A percentile compares a stretch with the other conserved stretches of the same genome.
phyloP scores from a whole-genome alignment of 768 basidiomycete genomes.

The Leucocoprinus leucothites region DNA sequence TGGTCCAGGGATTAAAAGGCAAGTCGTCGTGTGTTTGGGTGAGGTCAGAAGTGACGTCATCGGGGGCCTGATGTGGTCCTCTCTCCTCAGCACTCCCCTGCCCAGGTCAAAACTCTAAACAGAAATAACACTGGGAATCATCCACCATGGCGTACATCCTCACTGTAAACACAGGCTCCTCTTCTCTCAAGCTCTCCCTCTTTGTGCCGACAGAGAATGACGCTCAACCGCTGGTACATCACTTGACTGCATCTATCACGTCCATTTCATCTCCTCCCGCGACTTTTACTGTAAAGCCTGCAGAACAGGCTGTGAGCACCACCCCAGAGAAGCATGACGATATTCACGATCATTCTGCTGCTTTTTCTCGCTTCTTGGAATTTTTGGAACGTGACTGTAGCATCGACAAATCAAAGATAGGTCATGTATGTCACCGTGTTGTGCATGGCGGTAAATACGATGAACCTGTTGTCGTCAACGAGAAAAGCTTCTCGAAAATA shows the following conservation, averaged over 20 bases:
- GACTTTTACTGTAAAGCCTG: slow-evolving; percentile 41
- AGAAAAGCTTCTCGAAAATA: slow-evolving; percentile 70
- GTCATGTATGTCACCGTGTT: slow-evolving; percentile 69
- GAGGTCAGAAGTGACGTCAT: no score
- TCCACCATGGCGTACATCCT: slow-evolving; percentile 42
- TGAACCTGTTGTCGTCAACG: slow-evolving; percentile 66
- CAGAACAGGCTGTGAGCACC: slow-evolving; percentile 29
- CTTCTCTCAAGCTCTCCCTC: slow-evolving; percentile 81
- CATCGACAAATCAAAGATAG: slow-evolving; percentile 42
- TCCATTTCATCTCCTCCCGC: slow-evolving; percentile 56
- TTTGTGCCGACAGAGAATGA: slow-evolving; percentile 32
- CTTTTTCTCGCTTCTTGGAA: slow-evolving; percentile 59
- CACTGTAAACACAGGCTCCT: slow-evolving; percentile 78
- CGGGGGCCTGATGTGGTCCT: no score
- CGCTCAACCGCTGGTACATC: slow-evolving; percentile 31
- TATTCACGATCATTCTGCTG: slow-evolving; percentile 57
- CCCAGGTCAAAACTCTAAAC: no score
- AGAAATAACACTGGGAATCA: no score
- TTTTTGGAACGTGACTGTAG: slow-evolving; percentile 37
- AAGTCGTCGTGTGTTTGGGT: no score
- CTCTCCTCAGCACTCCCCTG: no score
- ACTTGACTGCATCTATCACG: slow-evolving; percentile 52
- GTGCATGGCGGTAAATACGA: slow-evolving; percentile 85
- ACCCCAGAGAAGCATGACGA: slow-evolving; percentile 15
- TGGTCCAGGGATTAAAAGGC: no score